These are phyloP conservation scores for Russula ochroleuca DNA, from an alignment of 768 basidiomycete genomes.

Conservation along the genomic window DNA sequence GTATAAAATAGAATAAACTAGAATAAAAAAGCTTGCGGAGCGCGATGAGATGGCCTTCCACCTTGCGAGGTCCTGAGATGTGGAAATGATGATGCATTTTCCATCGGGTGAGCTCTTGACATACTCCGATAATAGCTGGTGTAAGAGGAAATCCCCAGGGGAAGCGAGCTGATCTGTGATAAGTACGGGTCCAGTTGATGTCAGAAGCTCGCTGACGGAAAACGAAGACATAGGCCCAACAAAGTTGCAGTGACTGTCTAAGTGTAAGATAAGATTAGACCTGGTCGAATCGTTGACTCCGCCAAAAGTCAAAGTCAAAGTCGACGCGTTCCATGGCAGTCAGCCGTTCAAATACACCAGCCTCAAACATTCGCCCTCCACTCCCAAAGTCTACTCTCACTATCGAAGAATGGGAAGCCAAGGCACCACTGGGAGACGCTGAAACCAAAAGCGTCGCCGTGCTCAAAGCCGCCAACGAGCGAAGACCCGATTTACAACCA, in stretches of 20 bases:
- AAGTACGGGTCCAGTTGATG: constrained; percentile 50
- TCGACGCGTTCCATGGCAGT: constrained; percentile 22
- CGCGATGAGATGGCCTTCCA: constrained; percentile 64
- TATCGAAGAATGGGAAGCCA: constrained; percentile 90
- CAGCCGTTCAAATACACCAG: constrained; percentile 27
- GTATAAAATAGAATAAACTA: background rate
- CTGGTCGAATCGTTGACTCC: too few species aligned
- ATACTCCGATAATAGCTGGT: constrained; percentile 47
- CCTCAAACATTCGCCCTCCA: constrained; percentile 27
- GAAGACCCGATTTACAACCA: constrained; percentile 46
- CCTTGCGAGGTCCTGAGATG: constrained; percentile 50
- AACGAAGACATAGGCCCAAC: constrained; percentile 47
- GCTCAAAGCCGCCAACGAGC: constrained; percentile 59
- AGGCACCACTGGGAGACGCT: constrained; percentile 67
- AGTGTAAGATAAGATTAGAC: constrained; percentile 14
- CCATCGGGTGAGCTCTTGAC: constrained; percentile 42
- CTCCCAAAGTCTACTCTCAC: constrained; percentile 49
- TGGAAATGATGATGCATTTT: constrained; percentile 50
- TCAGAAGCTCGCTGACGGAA: constrained; percentile 40
- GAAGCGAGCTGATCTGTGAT: constrained; percentile 68
- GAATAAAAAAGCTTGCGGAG: constrained; percentile 44
- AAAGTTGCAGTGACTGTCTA: background rate
- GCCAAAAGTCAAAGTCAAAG: too few species aligned
- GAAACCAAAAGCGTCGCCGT: constrained; percentile 61
- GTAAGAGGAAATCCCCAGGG: constrained; percentile 70